Evolutionary conservation across 2,329 filamentous ascomycete species (phyloP).

Genomic region (Penicillium decumbens): DNA sequence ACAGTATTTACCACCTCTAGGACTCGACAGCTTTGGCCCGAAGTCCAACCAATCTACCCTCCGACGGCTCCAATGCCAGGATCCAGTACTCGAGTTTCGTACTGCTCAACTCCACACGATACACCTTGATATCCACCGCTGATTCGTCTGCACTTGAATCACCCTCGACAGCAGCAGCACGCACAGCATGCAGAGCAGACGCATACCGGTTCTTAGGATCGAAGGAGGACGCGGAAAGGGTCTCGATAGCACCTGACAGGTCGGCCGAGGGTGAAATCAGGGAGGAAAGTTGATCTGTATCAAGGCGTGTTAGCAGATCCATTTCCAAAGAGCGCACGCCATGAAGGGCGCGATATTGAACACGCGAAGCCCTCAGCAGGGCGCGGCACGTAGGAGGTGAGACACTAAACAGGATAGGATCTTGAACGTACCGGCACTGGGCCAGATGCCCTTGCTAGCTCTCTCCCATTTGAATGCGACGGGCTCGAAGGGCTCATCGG

Average conservation of each 20-base stretch:
- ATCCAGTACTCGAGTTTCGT: constrained; percentile 76
- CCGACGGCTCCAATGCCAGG: constrained; percentile 57
- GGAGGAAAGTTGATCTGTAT: constrained; percentile 62
- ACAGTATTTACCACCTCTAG: constrained; percentile 29
- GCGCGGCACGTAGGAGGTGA: neutral
- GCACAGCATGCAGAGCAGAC: constrained; percentile 51
- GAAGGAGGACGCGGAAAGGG: constrained; percentile 66
- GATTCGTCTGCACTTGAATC: constrained; percentile 17
- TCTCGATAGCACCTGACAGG: constrained; percentile 48
- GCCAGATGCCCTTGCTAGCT: constrained; percentile 32
- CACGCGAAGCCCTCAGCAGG: neutral
- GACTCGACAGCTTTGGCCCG: constrained; percentile 76
- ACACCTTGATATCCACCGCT: constrained; percentile 65
- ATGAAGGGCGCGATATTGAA: constrained; percentile 1
- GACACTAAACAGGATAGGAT: constrained; percentile 1
- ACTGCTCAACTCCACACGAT: constrained; percentile 60
- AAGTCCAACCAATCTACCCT: constrained; percentile 65
- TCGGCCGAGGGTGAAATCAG: constrained; percentile 50
- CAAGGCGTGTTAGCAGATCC: constrained; percentile 8
- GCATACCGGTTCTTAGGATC: constrained; percentile 67
- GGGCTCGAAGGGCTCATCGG: constrained; percentile 78
- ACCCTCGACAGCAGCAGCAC: constrained; percentile 38
- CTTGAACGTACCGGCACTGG: constrained; percentile 29
- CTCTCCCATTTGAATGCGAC: constrained; percentile 61
- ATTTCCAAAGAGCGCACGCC: neutral